phyloP scores from a whole-genome alignment of 257 asterid genomes.

The Solanum bulbocastanum region DNA sequence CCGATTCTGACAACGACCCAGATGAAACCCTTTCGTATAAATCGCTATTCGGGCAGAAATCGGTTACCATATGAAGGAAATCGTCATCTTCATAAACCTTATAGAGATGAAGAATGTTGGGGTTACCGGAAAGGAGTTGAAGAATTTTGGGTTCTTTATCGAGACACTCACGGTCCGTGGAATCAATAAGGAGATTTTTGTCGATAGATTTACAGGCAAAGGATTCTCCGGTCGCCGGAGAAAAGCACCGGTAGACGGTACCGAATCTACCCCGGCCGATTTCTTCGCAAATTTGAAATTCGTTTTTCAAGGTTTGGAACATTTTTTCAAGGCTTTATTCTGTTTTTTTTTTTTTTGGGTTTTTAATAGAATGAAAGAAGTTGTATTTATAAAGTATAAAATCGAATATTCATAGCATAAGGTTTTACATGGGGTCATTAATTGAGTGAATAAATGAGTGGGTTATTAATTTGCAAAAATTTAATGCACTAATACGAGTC shows the following conservation, averaged over 20 bases:
- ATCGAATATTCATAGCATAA: background rate
- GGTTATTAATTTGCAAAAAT: rapidly evolving
- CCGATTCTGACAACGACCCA: conserved; percentile 31
- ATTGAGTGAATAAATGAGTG: background rate
- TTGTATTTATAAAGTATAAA: background rate
- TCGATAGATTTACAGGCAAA: conserved; percentile 46
- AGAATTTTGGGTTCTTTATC: conserved; percentile 43
- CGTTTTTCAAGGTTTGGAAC: conserved; percentile 33
- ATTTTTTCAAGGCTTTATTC: background rate
- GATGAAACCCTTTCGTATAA: conserved; percentile 38
- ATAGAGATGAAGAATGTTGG: conserved; percentile 37
- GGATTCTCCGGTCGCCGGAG: conserved; percentile 9
- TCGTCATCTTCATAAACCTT: conserved; percentile 48
- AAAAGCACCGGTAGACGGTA: conserved; percentile 48
- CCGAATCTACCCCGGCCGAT: conserved; percentile 72
- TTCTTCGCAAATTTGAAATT: conserved; percentile 51
- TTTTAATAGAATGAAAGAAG: background rate
- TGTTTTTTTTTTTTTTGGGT: background rate
- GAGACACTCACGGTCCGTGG: conserved; percentile 52
- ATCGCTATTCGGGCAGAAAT: conserved; percentile 48
- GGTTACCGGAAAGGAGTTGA: conserved; percentile 37
- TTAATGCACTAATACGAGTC: too few species aligned
- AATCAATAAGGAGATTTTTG: conserved; percentile 32
- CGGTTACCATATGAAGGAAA: conserved; percentile 50
- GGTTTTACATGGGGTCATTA: background rate